Evolutionary conservation across 2,329 filamentous ascomycete species (phyloP).

Genomic region (Penicillium sp.): DNA sequence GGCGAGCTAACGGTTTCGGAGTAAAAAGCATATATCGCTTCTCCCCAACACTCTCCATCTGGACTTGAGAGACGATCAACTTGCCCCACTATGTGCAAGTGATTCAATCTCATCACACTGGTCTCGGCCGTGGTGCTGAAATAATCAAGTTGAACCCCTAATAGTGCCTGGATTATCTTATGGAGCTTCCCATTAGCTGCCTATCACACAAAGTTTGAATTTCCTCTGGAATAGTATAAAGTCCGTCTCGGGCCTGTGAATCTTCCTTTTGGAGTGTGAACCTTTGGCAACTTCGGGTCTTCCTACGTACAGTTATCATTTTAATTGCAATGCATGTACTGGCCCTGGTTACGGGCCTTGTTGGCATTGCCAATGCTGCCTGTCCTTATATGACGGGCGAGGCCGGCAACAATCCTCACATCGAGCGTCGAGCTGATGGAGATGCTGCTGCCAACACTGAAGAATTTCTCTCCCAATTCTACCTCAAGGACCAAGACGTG

Average conservation of each 20-base stretch:
- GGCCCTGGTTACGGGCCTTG: conserved; percentile 27
- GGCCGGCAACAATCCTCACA: conserved; percentile 10
- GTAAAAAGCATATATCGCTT: not conserved
- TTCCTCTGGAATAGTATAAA: conserved; percentile 15
- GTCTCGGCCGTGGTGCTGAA: conserved; percentile 12
- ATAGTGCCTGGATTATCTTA: not conserved
- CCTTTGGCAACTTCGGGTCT: not conserved
- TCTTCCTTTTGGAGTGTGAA: not conserved
- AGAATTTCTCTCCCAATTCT: conserved; percentile 45
- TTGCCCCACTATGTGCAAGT: not conserved
- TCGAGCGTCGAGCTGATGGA: conserved; percentile 24
- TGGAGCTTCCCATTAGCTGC: conserved; percentile 7
- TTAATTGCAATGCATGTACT: conserved; percentile 26
- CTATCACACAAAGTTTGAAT: not conserved
- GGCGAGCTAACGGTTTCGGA: not conserved
- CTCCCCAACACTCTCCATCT: too few relatives aligned
- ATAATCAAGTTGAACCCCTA: conserved; percentile 11
- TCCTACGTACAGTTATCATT: not conserved
- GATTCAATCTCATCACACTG: conserved; percentile 3
- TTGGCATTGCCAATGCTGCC: conserved; percentile 37
- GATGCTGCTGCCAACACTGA: conserved; percentile 35
- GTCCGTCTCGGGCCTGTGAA: not conserved
- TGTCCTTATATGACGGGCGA: conserved; percentile 45
- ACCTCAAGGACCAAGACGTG: conserved; percentile 53
- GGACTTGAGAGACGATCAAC: not conserved